Percentiles rank a stretch among this genome's conserved stretches.
phyloP scores from a whole-genome alignment of 768 basidiomycete genomes.

The Lactarius trivialis region DNA sequence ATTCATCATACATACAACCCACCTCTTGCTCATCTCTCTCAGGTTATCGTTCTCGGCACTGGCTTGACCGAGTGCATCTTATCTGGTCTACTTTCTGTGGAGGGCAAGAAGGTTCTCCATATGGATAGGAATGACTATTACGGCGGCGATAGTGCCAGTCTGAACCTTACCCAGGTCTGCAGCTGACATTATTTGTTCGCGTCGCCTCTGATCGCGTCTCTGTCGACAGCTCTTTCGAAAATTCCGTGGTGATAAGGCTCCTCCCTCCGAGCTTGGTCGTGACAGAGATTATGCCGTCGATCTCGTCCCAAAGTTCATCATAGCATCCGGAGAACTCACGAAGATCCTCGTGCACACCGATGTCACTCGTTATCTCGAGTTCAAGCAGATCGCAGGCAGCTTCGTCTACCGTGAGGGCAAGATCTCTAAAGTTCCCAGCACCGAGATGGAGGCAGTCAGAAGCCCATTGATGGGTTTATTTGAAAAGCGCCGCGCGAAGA shows the following conservation, averaged over 20 bases:
- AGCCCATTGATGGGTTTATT: slow-evolving; percentile 98
- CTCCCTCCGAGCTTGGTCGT: slow-evolving; percentile 83
- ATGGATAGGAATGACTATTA: slow-evolving; percentile 99
- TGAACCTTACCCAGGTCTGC: slow-evolving; percentile 92
- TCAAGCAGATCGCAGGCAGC: slow-evolving; percentile 99
- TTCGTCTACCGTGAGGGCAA: slow-evolving; percentile 95
- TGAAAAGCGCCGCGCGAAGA: slow-evolving; percentile 96
- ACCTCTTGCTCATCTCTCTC: slow-evolving; percentile 14
- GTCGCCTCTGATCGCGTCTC: slow-evolving; percentile 14
- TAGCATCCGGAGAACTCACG: slow-evolving; percentile 94
- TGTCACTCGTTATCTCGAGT: slow-evolving; percentile 96
- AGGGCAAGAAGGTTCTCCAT: slow-evolving; percentile 99
- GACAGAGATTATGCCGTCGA: slow-evolving; percentile 98
- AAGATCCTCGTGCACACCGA: slow-evolving; percentile 98
- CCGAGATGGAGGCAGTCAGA: slow-evolving; percentile 93
- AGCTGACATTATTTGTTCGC: slow-evolving; percentile 11
- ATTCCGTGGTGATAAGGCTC: slow-evolving; percentile 72
- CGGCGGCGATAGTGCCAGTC: slow-evolving; percentile 92
- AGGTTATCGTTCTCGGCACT: slow-evolving; percentile 92
- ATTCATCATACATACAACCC: neutral
- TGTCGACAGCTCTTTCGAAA: slow-evolving; percentile 81
- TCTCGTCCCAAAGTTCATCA: slow-evolving; percentile 98
- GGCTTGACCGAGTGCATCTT: slow-evolving; percentile 98
- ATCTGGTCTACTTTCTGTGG: slow-evolving; percentile 95
- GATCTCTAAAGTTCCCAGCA: slow-evolving; percentile 97